Conservation (phyloP, 2,329 filamentous ascomycete genomes). For the Zymoseptoria passerinii region DNA sequence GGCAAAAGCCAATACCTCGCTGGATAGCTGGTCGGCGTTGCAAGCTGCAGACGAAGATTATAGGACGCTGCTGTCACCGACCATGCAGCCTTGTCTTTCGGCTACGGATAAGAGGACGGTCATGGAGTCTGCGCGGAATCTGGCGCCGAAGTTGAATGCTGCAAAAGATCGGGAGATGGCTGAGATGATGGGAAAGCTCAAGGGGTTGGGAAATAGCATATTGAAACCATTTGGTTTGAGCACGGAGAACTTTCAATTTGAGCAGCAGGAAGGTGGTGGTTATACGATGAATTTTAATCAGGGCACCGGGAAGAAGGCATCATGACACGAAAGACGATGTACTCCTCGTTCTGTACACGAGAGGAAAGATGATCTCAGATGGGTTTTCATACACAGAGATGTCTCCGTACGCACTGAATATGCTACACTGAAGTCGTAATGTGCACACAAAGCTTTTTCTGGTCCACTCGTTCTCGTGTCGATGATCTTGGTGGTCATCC, state of each 20-base stretch:
- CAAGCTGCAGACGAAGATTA: constrained; percentile 77
- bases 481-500: background rate
- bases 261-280: constrained; percentile 80
- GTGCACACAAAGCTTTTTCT: background rate
- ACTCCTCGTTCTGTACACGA: too few species aligned
- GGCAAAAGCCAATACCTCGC: constrained; percentile 61
- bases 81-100: constrained; percentile 52
- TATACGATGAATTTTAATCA: constrained; percentile 87
- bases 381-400: background rate
- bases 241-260: constrained; percentile 91
- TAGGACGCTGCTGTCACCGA: constrained; percentile 45
- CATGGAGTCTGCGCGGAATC: constrained; percentile 51
- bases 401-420: background rate
- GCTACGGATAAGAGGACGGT: constrained; percentile 61
- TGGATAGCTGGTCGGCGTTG: constrained; percentile 70
- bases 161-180: constrained; percentile 82
- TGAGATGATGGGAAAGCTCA: constrained; percentile 97
- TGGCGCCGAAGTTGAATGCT: constrained; percentile 63
- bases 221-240: constrained; percentile 88
- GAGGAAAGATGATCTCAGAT: background rate
- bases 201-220: constrained; percentile 83
- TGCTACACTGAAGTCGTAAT: background rate
- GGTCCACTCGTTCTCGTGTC: background rate
- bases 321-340: background rate
- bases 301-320: constrained; percentile 20